These are phyloP conservation scores for Diaporthe citrichinensis DNA, from an alignment of 2,329 filamentous ascomycete species.

Conservation along the genomic window DNA sequence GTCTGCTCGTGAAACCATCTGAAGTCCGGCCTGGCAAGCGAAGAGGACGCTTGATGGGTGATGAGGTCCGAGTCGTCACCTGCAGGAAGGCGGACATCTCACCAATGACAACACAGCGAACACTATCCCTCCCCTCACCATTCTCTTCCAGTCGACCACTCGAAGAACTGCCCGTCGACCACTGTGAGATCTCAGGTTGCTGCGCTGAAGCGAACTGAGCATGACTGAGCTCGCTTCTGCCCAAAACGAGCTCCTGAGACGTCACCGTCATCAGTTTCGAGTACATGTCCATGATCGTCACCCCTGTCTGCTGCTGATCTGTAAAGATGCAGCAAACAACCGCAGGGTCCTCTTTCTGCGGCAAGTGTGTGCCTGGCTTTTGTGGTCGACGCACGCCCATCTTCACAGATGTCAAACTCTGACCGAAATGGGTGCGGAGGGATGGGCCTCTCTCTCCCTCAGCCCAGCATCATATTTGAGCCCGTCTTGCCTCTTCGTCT, in stretches of 20 bases:
- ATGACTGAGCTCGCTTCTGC: not conserved
- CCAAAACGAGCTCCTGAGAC: not conserved
- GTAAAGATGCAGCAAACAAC: not conserved
- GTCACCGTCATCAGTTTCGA: not conserved
- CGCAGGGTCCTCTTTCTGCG: not conserved
- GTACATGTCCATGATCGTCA: not conserved
- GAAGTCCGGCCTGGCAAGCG: not conserved
- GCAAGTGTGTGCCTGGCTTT: not conserved
- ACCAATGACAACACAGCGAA: constrained; percentile 46
- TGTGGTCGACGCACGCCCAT: not conserved
- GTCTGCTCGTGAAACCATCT: not conserved
- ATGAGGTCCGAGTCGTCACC: too few species aligned
- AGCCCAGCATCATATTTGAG: not conserved
- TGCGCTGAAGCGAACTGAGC: not conserved
- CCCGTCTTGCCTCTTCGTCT: too few species aligned
- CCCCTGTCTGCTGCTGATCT: not conserved
- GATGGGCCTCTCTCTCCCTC: not conserved
- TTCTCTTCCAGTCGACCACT: constrained; percentile 72
- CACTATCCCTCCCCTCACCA: constrained; percentile 54
- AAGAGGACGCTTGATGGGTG: not conserved
- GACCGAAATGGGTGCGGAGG: not conserved
- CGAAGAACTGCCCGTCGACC: not conserved
- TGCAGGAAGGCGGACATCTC: constrained; percentile 41
- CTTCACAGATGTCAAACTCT: not conserved
- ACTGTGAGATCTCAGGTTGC: not conserved